Percentiles rank a stretch among this genome's conserved stretches.
Evolutionary conservation across 495 filamentous ascomycete species (phyloP).

Genomic region (Penicillium lagena): DNA sequence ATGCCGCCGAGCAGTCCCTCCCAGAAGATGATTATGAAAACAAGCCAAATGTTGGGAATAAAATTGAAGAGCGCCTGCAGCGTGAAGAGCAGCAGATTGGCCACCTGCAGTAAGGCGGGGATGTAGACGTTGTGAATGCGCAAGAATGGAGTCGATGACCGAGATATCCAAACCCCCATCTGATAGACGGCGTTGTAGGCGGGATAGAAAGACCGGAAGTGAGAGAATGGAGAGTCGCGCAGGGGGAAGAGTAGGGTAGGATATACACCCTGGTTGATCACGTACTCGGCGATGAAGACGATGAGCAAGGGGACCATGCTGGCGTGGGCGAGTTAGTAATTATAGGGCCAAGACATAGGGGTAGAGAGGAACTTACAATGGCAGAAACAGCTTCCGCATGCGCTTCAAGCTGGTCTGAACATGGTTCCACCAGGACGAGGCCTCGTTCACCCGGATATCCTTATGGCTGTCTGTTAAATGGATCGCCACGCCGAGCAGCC

Average conservation of each 20-base stretch:
- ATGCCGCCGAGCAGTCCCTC: slow-evolving; percentile 84
- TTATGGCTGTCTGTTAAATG: slow-evolving; percentile 17
- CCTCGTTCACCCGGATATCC: slow-evolving; percentile 1
- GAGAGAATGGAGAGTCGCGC: slow-evolving; percentile 61
- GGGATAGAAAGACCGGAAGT: slow-evolving; percentile 88
- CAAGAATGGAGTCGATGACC: slow-evolving; percentile 81
- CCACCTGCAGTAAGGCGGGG: slow-evolving; percentile 75
- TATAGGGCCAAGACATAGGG: neutral
- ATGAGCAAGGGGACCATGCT: slow-evolving; percentile 88
- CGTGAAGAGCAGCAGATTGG: slow-evolving; percentile 68
- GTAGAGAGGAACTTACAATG: slow-evolving; percentile 46
- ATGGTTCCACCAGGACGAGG: slow-evolving; percentile 17
- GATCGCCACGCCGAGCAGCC: slow-evolving; percentile 28
- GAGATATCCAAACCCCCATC: slow-evolving; percentile 86
- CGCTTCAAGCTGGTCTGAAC: slow-evolving; percentile 46
- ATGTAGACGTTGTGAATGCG: slow-evolving; percentile 75
- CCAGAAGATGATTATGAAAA: slow-evolving; percentile 89
- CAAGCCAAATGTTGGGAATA: slow-evolving; percentile 73
- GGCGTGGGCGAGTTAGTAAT: slow-evolving; percentile 16
- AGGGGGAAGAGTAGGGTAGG: slow-evolving; percentile 88
- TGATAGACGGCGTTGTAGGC: slow-evolving; percentile 91
- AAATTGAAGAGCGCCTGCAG: slow-evolving; percentile 71
- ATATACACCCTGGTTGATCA: slow-evolving; percentile 88
- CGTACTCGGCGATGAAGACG: slow-evolving; percentile 94
- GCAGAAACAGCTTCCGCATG: slow-evolving; percentile 52